phyloP scores from a whole-genome alignment of 169 alveolate genomes.

The Toxoplasma gondii region DNA sequence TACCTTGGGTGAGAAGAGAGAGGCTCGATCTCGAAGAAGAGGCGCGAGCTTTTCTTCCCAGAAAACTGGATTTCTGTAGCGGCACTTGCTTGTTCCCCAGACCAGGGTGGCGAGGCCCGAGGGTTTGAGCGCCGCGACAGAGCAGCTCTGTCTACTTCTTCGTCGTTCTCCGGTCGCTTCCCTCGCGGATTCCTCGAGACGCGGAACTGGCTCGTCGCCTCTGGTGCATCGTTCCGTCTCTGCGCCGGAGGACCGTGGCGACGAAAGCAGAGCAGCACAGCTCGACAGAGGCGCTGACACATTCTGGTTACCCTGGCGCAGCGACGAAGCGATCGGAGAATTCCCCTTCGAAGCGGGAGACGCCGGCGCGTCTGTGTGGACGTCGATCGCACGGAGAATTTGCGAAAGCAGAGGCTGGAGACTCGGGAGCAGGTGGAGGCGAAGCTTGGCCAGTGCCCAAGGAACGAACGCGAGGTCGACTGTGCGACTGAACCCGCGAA shows the following conservation, averaged over 20 bases:
- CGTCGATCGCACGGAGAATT: conserved; percentile 1
- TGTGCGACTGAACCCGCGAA: conserved; percentile 3
- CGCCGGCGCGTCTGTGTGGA: background rate
- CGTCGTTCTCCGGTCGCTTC: background rate
- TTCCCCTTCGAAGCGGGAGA: background rate
- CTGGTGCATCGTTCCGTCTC: background rate
- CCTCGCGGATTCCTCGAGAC: no score
- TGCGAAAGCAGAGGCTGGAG: conserved; percentile 16
- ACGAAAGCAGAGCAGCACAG: no score
- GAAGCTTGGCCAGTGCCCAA: conserved; percentile 27
- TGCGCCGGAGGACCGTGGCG: background rate
- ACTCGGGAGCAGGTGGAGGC: background rate
- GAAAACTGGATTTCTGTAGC: background rate
- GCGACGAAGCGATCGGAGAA: background rate
- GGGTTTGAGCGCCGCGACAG: background rate
- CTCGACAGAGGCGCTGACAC: background rate
- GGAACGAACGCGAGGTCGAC: conserved; percentile 38
- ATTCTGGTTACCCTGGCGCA: background rate
- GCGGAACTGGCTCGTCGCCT: background rate
- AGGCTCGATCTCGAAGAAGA: background rate
- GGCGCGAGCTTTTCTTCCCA: background rate
- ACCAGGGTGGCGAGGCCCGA: conserved; percentile 1
- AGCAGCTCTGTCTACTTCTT: background rate
- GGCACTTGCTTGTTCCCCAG: conserved; percentile 27
- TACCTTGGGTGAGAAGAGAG: conserved; percentile 29